Evolutionary conservation across 2,329 filamentous ascomycete species (phyloP).

Genomic region (Hypoxylon sp.): DNA sequence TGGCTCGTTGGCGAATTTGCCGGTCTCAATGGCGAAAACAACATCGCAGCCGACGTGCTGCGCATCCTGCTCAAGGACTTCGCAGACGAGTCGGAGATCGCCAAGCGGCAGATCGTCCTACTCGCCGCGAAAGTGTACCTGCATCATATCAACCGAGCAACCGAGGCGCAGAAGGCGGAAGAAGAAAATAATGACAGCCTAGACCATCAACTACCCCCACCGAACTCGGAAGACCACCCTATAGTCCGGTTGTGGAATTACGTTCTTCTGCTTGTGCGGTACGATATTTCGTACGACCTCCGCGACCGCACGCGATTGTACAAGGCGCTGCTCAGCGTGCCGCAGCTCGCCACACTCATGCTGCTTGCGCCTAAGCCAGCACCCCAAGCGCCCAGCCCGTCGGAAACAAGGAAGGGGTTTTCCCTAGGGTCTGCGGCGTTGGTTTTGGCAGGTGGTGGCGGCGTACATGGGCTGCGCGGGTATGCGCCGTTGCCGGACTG

Average conservation of each 20-base stretch:
- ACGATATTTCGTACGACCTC: slow-evolving; percentile 94
- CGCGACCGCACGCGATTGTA: slow-evolving; percentile 91
- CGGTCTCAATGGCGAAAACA: slow-evolving; percentile 79
- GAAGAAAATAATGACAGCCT: slow-evolving; percentile 48
- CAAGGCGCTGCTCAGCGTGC: slow-evolving; percentile 80
- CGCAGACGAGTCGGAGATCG: slow-evolving; percentile 80
- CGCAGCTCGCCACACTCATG: slow-evolving; percentile 88
- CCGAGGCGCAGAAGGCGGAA: slow-evolving; percentile 50
- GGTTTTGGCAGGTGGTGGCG: slow-evolving; percentile 79
- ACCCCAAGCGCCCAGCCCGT: slow-evolving; percentile 88
- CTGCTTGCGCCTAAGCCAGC: slow-evolving; percentile 94
- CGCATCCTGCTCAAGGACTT: slow-evolving; percentile 89
- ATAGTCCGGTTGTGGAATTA: slow-evolving; percentile 86
- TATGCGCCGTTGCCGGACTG: slow-evolving; percentile 85
- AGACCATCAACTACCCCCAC: too few species aligned
- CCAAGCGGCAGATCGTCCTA: slow-evolving; percentile 90
- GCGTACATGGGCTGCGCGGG: slow-evolving; percentile 76
- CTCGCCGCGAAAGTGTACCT: slow-evolving; percentile 97
- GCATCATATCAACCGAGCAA: slow-evolving; percentile 78
- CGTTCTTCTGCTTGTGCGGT: slow-evolving; percentile 82
- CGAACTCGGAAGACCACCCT: slow-evolving; percentile 66
- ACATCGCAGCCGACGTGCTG: slow-evolving; percentile 91
- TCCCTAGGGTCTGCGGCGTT: slow-evolving; percentile 85
- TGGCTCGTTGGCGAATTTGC: slow-evolving; percentile 98
- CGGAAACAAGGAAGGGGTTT: slow-evolving; percentile 80